These are phyloP conservation scores for Reticulomyxa filosa DNA, from an alignment of 78 protist species.

Conservation along the genomic window DNA sequence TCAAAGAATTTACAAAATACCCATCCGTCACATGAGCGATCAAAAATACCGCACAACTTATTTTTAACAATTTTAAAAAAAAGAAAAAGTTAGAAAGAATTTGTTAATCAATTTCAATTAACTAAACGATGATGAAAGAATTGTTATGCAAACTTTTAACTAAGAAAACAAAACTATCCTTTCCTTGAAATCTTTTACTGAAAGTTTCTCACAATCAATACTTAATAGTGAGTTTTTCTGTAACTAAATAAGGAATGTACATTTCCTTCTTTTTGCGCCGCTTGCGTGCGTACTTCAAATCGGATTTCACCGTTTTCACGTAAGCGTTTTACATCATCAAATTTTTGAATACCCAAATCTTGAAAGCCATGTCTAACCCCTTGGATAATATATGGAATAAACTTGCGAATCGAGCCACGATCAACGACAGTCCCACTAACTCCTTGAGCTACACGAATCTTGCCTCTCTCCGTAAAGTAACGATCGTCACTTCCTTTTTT, in stretches of 20 bases:
- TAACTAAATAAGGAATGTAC: background rate
- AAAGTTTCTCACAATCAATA: too few species aligned
- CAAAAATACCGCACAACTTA: too few species aligned
- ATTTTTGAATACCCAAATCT: background rate
- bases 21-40: too few species aligned
- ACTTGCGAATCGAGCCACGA: background rate
- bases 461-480: background rate
- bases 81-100: too few species aligned
- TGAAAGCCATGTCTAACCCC: constrained; percentile 7
- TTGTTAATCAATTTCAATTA: too few species aligned
- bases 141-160: too few species aligned
- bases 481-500: background rate
- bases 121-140: too few species aligned
- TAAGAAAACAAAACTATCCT: too few species aligned
- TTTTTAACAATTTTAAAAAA: too few species aligned
- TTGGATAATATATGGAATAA: background rate
- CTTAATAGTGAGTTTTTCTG: too few species aligned
- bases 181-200: too few species aligned
- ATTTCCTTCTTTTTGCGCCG: constrained; percentile 1
- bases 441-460: constrained; percentile 7
- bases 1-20: too few species aligned
- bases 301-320: background rate
- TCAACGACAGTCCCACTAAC: constrained; percentile 5
- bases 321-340: background rate
- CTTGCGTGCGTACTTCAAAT: constrained; percentile 1